These are phyloP conservation scores for Claviceps pazoutovae DNA, from an alignment of 2,329 filamentous ascomycete species.

Conservation along the genomic window DNA sequence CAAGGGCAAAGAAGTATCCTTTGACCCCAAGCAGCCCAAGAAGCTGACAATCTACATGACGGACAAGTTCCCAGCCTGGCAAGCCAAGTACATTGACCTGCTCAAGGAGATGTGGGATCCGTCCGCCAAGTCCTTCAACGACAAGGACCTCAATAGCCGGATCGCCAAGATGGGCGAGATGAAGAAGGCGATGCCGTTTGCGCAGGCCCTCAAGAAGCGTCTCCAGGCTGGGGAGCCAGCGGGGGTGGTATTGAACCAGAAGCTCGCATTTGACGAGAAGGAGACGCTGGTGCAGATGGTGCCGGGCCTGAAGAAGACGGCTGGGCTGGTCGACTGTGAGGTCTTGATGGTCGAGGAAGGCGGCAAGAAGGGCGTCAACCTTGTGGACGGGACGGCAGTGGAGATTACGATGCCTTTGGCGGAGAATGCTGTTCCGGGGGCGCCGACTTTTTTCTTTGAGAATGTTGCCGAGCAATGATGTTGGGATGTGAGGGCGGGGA, in stretches of 20 bases:
- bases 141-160: constrained; percentile 65
- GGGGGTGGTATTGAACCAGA: constrained; percentile 62
- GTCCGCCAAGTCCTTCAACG: constrained; percentile 48
- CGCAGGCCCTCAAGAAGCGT: constrained; percentile 74
- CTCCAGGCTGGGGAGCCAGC: constrained; percentile 57
- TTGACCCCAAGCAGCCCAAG: constrained; percentile 86
- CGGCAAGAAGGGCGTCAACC: constrained; percentile 46
- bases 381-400: constrained; percentile 40
- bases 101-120: constrained; percentile 57
- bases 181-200: constrained; percentile 98
- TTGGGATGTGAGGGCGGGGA: background rate
- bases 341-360: constrained; percentile 59
- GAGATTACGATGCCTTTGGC: constrained; percentile 44
- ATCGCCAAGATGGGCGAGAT: constrained; percentile 76
- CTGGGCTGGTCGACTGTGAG: constrained; percentile 54
- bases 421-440: constrained; percentile 66
- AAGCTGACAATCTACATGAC: constrained; percentile 78
- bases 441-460: constrained; percentile 72
- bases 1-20: constrained; percentile 76
- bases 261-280: constrained; percentile 77
- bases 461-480: constrained; percentile 40
- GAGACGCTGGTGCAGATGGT: constrained; percentile 65
- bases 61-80: constrained; percentile 74
- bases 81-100: constrained; percentile 76
- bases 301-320: constrained; percentile 61